phyloP scores from a whole-genome alignment of 768 basidiomycete genomes.

The Leccinum disarticulatum region DNA sequence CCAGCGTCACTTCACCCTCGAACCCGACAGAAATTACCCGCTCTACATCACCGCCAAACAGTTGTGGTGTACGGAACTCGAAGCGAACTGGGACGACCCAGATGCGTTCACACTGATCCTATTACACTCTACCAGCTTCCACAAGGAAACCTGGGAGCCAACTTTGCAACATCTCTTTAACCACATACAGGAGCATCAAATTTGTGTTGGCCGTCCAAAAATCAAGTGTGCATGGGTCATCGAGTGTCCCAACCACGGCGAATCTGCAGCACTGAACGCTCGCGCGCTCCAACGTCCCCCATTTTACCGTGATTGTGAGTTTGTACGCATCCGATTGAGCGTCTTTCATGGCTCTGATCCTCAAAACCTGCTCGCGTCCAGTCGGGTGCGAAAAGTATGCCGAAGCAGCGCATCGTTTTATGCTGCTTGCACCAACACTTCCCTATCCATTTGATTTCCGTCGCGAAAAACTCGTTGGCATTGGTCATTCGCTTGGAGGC shows the following conservation, averaged over 20 bases:
- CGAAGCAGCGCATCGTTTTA: conserved; percentile 55
- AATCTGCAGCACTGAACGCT: conserved; percentile 55
- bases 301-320: conserved; percentile 48
- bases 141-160: conserved; percentile 75
- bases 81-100: conserved; percentile 35
- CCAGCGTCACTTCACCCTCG: conserved; percentile 33
- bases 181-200: conserved; percentile 11
- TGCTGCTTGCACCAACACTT: conserved; percentile 40
- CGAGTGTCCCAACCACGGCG: conserved; percentile 75
- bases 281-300: conserved; percentile 42
- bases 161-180: conserved; percentile 49
- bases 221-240: conserved; percentile 55
- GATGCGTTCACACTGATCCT: conserved; percentile 56
- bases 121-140: conserved; percentile 72
- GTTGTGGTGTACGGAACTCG: conserved; percentile 47
- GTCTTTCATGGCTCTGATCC: not conserved
- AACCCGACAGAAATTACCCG: conserved; percentile 44
- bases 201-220: conserved; percentile 1
- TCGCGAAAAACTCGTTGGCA: conserved; percentile 52
- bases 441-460: conserved; percentile 48
- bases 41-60: conserved; percentile 57
- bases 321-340: not conserved
- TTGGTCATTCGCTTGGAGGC: conserved; percentile 70
- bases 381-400: conserved; percentile 69
- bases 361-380: conserved; percentile 21